Evolutionary conservation across 192 early-diverging fungal species (phyloP), one percentile per base, ranked within the genome.

Genomic region (Coemansia sp.): DNA sequence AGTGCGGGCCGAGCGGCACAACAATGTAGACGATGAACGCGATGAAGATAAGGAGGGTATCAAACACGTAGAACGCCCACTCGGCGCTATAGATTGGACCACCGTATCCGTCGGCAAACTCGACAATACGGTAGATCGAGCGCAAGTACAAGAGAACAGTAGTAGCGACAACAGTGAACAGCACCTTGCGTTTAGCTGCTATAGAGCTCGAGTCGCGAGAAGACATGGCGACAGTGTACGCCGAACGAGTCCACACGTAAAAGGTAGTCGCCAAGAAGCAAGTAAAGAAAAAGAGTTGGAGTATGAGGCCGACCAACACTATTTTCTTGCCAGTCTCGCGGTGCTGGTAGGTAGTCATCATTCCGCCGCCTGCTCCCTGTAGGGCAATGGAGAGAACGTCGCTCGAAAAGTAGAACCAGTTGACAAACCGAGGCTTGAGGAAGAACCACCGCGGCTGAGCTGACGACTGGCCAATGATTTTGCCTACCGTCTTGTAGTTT

Each of bases 41-140:
- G n/a, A 76, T 8, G 20, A 83, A 69, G 20, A 85, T 79, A 24
- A 85, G 9, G 3, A 85, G 56, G 0, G 84, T 75, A 54, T 85
- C 84, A 68, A 85, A 85, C 11, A 73, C 77, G 29, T 77, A 78
- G 70, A 85, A 85, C 27, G 77, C 80, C 70, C 76, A 77, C 63
- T 85, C 84, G 7, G 73, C 45, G 31, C 65, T 73, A 12, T 83
- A 78, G 17, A 85, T 72, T 39, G 64, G 68, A 14, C 84, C 77
- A 11, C 57, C 64, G 38, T 75, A 82, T 9, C 68, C 71, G 25
- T 74, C 68, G 25, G 68, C 75, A 67, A 83, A 83, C 69, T 85
- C 84, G 10, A 71, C 73, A 56, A 85, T 70, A 2, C 84, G 75
- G 32, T 85, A 85, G 12, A 82, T 76, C 0, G 84, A 82, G 19